phyloP scores from a whole-genome alignment of 257 asterid genomes.

The Nicotiana noctiflora region DNA sequence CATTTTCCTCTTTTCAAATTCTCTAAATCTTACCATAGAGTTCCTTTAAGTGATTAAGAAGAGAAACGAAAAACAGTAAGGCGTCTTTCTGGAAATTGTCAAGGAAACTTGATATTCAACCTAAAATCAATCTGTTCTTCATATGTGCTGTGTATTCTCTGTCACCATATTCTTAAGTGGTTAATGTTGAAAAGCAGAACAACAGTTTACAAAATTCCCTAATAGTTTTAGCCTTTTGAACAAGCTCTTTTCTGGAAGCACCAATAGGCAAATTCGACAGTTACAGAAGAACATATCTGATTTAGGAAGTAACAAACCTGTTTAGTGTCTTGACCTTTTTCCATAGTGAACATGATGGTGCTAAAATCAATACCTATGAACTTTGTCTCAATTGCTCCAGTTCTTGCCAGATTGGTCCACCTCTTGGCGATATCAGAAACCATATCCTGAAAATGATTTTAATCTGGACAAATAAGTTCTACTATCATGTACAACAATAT shows the following conservation, averaged over 20 bases:
- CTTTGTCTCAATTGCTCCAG: conserved; percentile 67
- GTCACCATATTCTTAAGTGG: not conserved
- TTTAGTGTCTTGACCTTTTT: conserved; percentile 64
- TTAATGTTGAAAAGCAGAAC: not conserved
- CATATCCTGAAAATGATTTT: conserved; percentile 34
- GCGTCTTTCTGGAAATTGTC: not conserved
- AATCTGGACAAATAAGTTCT: not conserved
- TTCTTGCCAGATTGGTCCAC: conserved; percentile 76
- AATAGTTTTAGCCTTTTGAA: not conserved
- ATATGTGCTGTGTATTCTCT: not conserved
- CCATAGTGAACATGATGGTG: conserved; percentile 88
- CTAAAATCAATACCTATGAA: conserved; percentile 66
- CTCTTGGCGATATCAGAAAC: conserved; percentile 65
- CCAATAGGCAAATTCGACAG: not conserved
- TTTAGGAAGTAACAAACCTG: conserved; percentile 48
- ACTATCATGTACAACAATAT: not conserved
- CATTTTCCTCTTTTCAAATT: not conserved
- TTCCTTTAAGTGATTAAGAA: not conserved
- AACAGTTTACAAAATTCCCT: not conserved
- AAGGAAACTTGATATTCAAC: not conserved
- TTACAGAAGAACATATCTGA: not conserved
- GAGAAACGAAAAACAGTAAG: not conserved
- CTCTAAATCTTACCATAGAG: not conserved
- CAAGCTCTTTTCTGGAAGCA: not conserved
- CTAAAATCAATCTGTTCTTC: not conserved